Percentiles rank a stretch among this genome's conserved stretches.
Evolutionary conservation across 495 filamentous ascomycete species (phyloP).

Genomic region (Xylaria intraflava): DNA sequence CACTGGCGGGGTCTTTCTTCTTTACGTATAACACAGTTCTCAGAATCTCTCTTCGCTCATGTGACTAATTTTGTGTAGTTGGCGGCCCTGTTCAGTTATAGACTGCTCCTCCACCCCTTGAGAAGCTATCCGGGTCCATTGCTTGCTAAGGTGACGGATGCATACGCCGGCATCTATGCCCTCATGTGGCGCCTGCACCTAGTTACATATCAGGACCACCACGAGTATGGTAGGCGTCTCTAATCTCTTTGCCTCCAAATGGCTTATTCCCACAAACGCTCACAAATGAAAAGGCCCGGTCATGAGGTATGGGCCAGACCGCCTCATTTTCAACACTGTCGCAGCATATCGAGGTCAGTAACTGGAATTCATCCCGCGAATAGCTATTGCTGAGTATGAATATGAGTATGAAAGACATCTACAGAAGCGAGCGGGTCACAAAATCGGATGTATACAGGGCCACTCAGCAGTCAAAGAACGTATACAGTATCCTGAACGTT

Average conservation of each 20-base stretch:
- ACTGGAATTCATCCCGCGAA: background rate
- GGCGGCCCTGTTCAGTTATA: constrained; percentile 35
- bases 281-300: too few relatives aligned
- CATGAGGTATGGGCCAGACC: constrained; percentile 43
- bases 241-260: background rate
- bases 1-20: too few relatives aligned
- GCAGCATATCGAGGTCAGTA: constrained; percentile 36
- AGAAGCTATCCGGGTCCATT: constrained; percentile 43
- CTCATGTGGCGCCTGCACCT: constrained; percentile 37
- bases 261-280: too few relatives aligned
- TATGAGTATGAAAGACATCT: constrained; percentile 37
- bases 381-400: background rate
- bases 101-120: constrained; percentile 41
- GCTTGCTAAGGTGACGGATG: constrained; percentile 32
- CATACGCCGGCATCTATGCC: constrained; percentile 33
- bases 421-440: constrained; percentile 44
- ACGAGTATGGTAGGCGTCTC: constrained; percentile 35
- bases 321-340: constrained; percentile 38
- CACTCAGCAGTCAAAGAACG: background rate
- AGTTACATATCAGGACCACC: constrained; percentile 28
- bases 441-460: constrained; percentile 18
- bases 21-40: too few relatives aligned
- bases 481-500: constrained; percentile 6
- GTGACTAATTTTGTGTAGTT: too few relatives aligned
- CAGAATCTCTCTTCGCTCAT: too few relatives aligned